A percentile compares a stretch with the other conserved stretches of the same genome.
phyloP scores from a whole-genome alignment of 176 grass and related monocot genomes.

The Oropetium thomaeum region DNA sequence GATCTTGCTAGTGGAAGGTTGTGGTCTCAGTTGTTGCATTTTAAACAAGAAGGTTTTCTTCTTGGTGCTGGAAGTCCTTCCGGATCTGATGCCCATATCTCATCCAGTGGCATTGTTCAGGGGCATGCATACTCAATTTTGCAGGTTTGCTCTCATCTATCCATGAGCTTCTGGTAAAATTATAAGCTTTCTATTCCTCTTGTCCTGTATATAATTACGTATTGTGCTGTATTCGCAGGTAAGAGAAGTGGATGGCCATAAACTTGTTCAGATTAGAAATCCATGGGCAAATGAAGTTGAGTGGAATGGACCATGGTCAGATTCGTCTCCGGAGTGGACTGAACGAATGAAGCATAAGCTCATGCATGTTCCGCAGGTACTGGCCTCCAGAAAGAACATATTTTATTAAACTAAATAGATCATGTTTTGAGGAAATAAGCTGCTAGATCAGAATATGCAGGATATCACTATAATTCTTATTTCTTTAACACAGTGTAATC shows the following conservation, averaged over 20 bases:
- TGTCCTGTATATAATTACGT: background rate
- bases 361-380: conserved; percentile 93
- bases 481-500: no score
- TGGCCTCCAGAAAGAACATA: conserved; percentile 9
- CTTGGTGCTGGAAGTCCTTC: conserved; percentile 99
- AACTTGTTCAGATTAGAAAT: conserved; percentile 97
- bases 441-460: no score
- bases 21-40: conserved; percentile 96
- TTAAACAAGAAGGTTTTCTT: conserved; percentile 97
- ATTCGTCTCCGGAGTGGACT: conserved; percentile 87
- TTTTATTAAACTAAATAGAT: background rate
- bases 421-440: no score
- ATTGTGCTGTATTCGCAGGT: conserved; percentile 58
- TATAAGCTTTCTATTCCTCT: background rate
- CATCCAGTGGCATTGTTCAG: conserved; percentile 98
- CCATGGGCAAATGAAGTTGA: conserved; percentile 99
- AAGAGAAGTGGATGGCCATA: conserved; percentile 96
- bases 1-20: conserved; percentile 96
- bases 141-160: conserved; percentile 67
- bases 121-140: conserved; percentile 99
- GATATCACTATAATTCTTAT: background rate
- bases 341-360: conserved; percentile 99
- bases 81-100: conserved; percentile 91
- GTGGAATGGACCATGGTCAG: conserved; percentile 99
- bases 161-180: background rate